phyloP scores from a whole-genome alignment of 306 rosid species.

The Cucurbita argyrosperma region DNA sequence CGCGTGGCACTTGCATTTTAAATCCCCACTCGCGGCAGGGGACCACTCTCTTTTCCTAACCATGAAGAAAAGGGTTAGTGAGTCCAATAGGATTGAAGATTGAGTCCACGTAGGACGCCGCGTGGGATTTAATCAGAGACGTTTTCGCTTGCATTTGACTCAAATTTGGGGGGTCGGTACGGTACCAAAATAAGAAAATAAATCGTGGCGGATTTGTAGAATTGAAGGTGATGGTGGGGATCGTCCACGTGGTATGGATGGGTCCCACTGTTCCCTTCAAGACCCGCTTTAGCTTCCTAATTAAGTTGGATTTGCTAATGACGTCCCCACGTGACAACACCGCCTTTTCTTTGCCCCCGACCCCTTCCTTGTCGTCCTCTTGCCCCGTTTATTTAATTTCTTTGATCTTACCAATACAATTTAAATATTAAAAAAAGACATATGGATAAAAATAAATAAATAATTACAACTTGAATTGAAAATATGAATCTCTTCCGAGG shows the following conservation, averaged over 20 bases:
- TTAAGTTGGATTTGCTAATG: conserved; percentile 30
- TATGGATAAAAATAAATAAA: too few species aligned
- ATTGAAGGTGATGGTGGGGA: conserved; percentile 5
- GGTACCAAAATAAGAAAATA: neutral
- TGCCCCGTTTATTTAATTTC: conserved; percentile 7
- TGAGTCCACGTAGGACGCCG: conserved; percentile 36
- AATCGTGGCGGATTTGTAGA: conserved; percentile 5
- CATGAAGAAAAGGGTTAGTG: neutral
- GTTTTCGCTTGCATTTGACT: conserved; percentile 37
- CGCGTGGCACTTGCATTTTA: too few species aligned
- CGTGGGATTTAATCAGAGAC: conserved; percentile 7
- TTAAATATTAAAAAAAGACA: too few species aligned
- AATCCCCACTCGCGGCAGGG: neutral
- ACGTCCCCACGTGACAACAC: conserved; percentile 27
- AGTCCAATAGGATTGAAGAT: neutral
- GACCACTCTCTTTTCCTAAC: neutral
- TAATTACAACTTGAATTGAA: neutral
- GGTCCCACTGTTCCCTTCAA: conserved; percentile 11
- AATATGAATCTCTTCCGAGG: neutral
- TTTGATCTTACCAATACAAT: neutral
- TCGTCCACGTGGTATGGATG: conserved; percentile 22
- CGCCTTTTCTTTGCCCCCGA: conserved; percentile 6
- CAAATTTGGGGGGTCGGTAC: conserved; percentile 1
- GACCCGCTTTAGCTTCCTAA: conserved; percentile 15
- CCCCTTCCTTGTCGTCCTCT: conserved; percentile 9